Percentiles rank a stretch among this genome's conserved stretches.
Conservation (phyloP, 805 yeast genomes). For the Ogataea salicorniae region DNA sequence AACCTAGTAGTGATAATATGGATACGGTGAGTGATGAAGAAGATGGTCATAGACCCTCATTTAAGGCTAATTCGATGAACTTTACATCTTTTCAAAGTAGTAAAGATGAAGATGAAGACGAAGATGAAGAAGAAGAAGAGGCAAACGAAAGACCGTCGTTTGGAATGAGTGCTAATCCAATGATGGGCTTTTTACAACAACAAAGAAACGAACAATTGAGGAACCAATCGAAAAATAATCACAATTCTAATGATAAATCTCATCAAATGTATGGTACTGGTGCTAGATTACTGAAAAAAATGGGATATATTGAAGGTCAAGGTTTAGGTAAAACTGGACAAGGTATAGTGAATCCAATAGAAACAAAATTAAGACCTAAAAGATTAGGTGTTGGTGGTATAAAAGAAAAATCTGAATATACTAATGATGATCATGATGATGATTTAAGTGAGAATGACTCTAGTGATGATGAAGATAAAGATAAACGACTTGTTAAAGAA, state of each 20-base stretch:
- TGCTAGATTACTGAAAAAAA: constrained; percentile 64
- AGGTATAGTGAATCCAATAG: constrained; percentile 81
- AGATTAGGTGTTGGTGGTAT: constrained; percentile 74
- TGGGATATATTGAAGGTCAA: constrained; percentile 84
- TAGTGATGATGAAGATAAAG: constrained; percentile 23
- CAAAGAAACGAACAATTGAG: constrained; percentile 1
- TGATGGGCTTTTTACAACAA: neutral
- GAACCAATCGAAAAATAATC: too few relatives aligned
- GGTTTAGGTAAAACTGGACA: constrained; percentile 73
- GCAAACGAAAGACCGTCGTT: neutral
- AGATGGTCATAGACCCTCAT: constrained; percentile 2
- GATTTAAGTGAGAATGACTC: constrained; percentile 15
- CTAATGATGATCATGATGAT: constrained; percentile 12
- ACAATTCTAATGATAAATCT: neutral
- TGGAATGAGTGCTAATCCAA: neutral
- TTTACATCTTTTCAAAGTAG: neutral
- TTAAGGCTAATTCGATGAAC: constrained; percentile 1
- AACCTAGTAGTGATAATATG: neutral
- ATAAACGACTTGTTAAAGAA: neutral
- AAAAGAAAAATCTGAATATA: constrained; percentile 30
- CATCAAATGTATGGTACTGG: constrained; percentile 71
- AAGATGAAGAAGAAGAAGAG: neutral
- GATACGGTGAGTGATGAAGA: neutral
- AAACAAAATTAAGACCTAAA: constrained; percentile 58
- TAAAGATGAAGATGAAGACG: neutral